These are phyloP conservation scores for Penicillium sp. DNA, from an alignment of 2,329 filamentous ascomycete species.

Conservation along the genomic window DNA sequence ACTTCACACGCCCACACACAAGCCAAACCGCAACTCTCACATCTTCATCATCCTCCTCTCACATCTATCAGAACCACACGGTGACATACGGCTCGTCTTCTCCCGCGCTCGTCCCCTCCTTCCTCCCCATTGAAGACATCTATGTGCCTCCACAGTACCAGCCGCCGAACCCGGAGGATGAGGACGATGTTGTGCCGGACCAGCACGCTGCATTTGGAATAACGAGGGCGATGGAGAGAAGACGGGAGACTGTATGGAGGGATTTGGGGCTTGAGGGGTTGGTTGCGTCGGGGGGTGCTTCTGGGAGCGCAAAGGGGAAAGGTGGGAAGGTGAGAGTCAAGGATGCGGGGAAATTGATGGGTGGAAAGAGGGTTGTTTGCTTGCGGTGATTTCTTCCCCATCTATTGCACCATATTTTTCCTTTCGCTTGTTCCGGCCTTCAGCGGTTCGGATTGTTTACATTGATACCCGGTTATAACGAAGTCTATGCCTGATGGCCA, in stretches of 20 bases:
- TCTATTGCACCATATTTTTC: neutral
- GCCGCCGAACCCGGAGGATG: slow-evolving; percentile 68
- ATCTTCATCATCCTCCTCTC: slow-evolving; percentile 17
- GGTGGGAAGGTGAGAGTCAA: slow-evolving; percentile 31
- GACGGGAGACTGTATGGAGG: slow-evolving; percentile 61
- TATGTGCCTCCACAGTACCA: slow-evolving; percentile 64
- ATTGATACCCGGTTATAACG: slow-evolving; percentile 14
- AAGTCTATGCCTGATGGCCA: neutral
- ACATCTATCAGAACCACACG: slow-evolving; percentile 23
- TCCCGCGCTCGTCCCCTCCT: slow-evolving; percentile 44
- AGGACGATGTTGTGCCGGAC: slow-evolving; percentile 70
- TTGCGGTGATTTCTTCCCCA: slow-evolving; percentile 34
- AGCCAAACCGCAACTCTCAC: slow-evolving; percentile 26
- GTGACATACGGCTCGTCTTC: slow-evolving; percentile 38
- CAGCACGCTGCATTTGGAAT: slow-evolving; percentile 72
- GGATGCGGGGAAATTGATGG: slow-evolving; percentile 42
- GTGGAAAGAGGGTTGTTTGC: slow-evolving; percentile 43
- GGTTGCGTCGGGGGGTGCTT: slow-evolving; percentile 25
- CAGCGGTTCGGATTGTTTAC: neutral
- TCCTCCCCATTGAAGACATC: slow-evolving; percentile 63
- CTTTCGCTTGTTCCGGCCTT: neutral
- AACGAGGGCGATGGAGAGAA: slow-evolving; percentile 62
- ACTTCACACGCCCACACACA: slow-evolving; percentile 53
- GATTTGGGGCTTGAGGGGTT: slow-evolving; percentile 51
- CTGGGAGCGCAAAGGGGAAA: slow-evolving; percentile 22